Evolutionary conservation across 1,284 basidiomycete species (phyloP).

Genomic region (Bothia castanella): DNA sequence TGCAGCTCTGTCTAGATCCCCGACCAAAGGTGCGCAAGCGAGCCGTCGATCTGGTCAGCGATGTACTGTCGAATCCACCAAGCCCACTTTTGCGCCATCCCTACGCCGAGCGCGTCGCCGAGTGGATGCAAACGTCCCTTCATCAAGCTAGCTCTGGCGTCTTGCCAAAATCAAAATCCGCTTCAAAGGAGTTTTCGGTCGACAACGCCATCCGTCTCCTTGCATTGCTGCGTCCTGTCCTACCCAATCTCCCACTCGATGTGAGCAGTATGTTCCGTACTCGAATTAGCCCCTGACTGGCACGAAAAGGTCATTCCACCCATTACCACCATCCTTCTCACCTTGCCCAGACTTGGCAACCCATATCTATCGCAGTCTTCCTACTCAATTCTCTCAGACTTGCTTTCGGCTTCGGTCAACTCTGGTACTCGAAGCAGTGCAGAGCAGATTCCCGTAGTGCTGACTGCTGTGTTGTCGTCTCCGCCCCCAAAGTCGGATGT

Average conservation of each 20-base stretch:
- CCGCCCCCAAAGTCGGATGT: constrained; percentile 65
- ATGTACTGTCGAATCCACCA: constrained; percentile 72
- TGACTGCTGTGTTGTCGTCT: constrained; percentile 71
- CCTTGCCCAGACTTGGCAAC: constrained; percentile 78
- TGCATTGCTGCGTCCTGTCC: constrained; percentile 63
- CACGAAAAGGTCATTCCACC: constrained; percentile 59
- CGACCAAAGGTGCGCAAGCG: constrained; percentile 93
- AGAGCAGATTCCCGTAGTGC: constrained; percentile 62
- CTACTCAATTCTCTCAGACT: constrained; percentile 75
- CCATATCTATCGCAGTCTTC: constrained; percentile 81
- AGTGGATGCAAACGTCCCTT: constrained; percentile 74
- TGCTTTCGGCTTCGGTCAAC: constrained; percentile 54
- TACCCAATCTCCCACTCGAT: constrained; percentile 61
- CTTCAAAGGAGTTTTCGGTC: constrained; percentile 55
- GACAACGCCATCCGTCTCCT: constrained; percentile 82
- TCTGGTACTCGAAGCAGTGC: constrained; percentile 42
- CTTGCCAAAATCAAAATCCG: constrained; percentile 54
- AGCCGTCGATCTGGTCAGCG: constrained; percentile 82
- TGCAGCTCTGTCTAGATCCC: constrained; percentile 82
- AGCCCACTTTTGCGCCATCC: constrained; percentile 78
- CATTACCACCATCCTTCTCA: constrained; percentile 68
- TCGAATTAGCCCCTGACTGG: constrained; percentile 9
- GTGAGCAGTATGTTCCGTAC: constrained; percentile 41
- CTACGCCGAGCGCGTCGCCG: constrained; percentile 74
- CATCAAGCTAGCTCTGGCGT: constrained; percentile 62